A percentile compares a stretch with the other conserved stretches of the same genome.
These are phyloP conservation scores for Odontarrhena argentea DNA, from an alignment of 345 rosid species.

Conservation along the genomic window DNA sequence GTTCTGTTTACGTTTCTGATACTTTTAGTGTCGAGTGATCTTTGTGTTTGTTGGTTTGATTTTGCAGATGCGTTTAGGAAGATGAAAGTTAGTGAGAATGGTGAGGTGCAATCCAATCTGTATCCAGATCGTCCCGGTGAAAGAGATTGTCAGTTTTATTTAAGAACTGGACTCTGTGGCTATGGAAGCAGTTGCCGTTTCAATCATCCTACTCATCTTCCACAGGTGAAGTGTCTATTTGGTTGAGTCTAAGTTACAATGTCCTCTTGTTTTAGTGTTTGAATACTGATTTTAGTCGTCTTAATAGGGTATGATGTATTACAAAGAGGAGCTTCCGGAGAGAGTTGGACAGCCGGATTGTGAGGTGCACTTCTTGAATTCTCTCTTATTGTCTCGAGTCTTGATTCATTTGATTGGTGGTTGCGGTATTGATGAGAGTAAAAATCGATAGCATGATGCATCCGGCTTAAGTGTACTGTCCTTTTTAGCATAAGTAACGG, in stretches of 20 bases:
- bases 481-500: background rate
- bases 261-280: background rate
- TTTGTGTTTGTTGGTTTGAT: constrained; percentile 19
- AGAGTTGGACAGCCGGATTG: constrained; percentile 76
- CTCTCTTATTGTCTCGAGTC: constrained; percentile 12
- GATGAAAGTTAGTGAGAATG: constrained; percentile 55
- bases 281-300: constrained; percentile 12
- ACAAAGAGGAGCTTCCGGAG: constrained; percentile 68
- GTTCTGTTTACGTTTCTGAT: constrained; percentile 5
- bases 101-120: constrained; percentile 40
- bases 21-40: background rate
- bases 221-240: constrained; percentile 34
- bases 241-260: background rate
- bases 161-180: constrained; percentile 71
- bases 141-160: constrained; percentile 63
- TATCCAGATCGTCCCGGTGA: constrained; percentile 84
- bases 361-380: constrained; percentile 46
- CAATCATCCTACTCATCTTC: constrained; percentile 64
- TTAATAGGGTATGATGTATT: constrained; percentile 46
- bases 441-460: background rate
- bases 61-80: constrained; percentile 50
- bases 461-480: background rate
- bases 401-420: background rate
- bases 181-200: constrained; percentile 72
- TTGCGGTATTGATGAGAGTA: background rate